These are phyloP conservation scores for Calocybe gambosa DNA, from an alignment of 1,284 basidiomycete species.

Conservation along the genomic window DNA sequence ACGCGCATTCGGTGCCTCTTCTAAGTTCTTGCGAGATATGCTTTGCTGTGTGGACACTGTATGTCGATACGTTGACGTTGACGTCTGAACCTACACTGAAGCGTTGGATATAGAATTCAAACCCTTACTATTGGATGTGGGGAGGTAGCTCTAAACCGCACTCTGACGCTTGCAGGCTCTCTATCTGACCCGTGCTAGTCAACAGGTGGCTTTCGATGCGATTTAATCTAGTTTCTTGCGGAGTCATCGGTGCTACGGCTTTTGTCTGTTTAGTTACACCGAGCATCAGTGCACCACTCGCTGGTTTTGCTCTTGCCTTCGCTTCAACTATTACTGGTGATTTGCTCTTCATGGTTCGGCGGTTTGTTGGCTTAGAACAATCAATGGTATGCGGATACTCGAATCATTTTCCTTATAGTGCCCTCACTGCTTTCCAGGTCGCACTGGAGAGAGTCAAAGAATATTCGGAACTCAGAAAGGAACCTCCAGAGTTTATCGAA, in stretches of 20 bases:
- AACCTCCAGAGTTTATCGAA: conserved; percentile 78
- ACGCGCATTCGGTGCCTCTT: conserved; percentile 83
- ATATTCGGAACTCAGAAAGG: conserved; percentile 75
- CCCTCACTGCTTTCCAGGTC: conserved; percentile 43
- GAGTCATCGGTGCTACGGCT: conserved; percentile 69
- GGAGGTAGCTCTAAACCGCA: conserved; percentile 41
- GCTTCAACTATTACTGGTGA: conserved; percentile 71
- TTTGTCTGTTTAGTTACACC: conserved; percentile 65
- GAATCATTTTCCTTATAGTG: neutral
- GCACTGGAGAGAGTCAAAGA: conserved; percentile 90
- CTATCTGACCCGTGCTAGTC: conserved; percentile 33
- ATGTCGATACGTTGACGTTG: conserved; percentile 21
- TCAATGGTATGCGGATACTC: conserved; percentile 60
- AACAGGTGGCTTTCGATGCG: conserved; percentile 79
- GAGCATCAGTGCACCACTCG: conserved; percentile 68
- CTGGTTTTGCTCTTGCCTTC: conserved; percentile 83
- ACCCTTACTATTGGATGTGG: conserved; percentile 86
- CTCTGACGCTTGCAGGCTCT: neutral
- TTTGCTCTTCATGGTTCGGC: conserved; percentile 47
- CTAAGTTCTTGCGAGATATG: conserved; percentile 85
- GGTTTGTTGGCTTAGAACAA: conserved; percentile 78
- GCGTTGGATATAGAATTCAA: conserved; percentile 49
- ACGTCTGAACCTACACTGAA: conserved; percentile 4
- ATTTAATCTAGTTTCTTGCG: conserved; percentile 76
- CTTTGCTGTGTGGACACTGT: conserved; percentile 78